Conservation (phyloP, 345 rosid species). For the Carallia brachiata region DNA sequence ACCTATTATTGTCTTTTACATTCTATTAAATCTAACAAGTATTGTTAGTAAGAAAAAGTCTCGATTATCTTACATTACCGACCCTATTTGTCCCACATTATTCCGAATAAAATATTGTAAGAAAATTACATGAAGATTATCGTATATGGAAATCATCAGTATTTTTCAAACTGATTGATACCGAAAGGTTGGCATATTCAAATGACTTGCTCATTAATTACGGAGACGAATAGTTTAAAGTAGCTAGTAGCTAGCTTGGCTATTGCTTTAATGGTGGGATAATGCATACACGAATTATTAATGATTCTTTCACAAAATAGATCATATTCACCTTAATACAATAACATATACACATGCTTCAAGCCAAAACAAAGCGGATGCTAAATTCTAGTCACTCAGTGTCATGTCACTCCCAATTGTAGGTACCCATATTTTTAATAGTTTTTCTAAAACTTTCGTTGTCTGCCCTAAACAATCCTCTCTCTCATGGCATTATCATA, state of each 20-base stretch:
- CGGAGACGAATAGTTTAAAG: too few species aligned
- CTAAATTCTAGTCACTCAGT: slow-evolving; percentile 27
- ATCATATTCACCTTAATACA: too few species aligned
- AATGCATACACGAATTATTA: background rate
- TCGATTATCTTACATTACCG: slow-evolving; percentile 18
- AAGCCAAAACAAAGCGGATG: background rate
- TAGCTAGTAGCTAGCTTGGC: too few species aligned
- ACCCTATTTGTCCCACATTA: slow-evolving; percentile 6
- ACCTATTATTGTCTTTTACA: slow-evolving; percentile 31
- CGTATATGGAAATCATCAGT: background rate
- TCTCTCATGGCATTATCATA: too few species aligned
- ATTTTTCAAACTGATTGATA: background rate
- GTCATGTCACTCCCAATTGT: slow-evolving; percentile 32
- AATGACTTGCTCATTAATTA: too few species aligned
- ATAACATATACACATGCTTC: too few species aligned
- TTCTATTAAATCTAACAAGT: background rate
- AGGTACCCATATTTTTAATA: slow-evolving; percentile 15
- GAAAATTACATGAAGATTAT: background rate
- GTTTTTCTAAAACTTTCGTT: background rate
- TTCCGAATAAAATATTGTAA: background rate
- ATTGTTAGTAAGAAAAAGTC: slow-evolving; percentile 6
- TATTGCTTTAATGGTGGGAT: background rate
- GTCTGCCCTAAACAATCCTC: background rate
- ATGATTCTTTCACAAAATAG: background rate
- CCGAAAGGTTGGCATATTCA: too few species aligned